These are phyloP conservation scores for Coniella vitis DNA, from an alignment of 2,329 filamentous ascomycete species.

Conservation along the genomic window DNA sequence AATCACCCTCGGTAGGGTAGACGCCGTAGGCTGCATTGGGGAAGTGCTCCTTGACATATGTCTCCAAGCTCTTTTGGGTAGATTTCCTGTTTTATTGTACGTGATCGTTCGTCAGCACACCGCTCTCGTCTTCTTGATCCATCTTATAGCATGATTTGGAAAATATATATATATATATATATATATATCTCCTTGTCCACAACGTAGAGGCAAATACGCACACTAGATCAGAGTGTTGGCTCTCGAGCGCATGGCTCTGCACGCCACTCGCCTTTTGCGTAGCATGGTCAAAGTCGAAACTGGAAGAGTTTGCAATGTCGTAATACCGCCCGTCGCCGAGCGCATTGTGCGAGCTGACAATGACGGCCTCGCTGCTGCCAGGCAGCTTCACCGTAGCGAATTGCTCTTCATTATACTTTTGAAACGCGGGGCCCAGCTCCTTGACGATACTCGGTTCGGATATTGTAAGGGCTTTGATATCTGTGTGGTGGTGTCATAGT, in stretches of 20 bases:
- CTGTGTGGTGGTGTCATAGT: conserved; percentile 43
- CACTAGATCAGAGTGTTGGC: conserved; percentile 71
- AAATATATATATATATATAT: too few relatives aligned
- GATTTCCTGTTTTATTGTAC: conserved; percentile 56
- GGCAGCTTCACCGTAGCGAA: conserved; percentile 84
- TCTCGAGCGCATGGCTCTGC: conserved; percentile 74
- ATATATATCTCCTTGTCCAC: too few relatives aligned
- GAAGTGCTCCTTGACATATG: conserved; percentile 84
- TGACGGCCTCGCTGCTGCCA: conserved; percentile 72
- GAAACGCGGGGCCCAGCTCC: conserved; percentile 74
- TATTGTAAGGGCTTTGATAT: conserved; percentile 80
- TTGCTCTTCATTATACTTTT: conserved; percentile 96
- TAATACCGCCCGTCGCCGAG: conserved; percentile 79
- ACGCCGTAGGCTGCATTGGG: conserved; percentile 73
- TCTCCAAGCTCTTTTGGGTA: conserved; percentile 66
- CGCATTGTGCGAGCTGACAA: conserved; percentile 82
- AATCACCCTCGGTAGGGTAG: conserved; percentile 71
- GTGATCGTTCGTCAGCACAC: conserved; percentile 3
- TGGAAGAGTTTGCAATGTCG: conserved; percentile 80
- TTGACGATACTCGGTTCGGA: conserved; percentile 61
- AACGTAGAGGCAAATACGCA: conserved; percentile 37
- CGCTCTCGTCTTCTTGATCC: not conserved
- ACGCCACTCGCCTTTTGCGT: conserved; percentile 76
- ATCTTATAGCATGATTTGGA: too few relatives aligned
- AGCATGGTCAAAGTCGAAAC: conserved; percentile 80